Conservation (phyloP, 805 yeast genomes). For the Candida mattraensis region DNA sequence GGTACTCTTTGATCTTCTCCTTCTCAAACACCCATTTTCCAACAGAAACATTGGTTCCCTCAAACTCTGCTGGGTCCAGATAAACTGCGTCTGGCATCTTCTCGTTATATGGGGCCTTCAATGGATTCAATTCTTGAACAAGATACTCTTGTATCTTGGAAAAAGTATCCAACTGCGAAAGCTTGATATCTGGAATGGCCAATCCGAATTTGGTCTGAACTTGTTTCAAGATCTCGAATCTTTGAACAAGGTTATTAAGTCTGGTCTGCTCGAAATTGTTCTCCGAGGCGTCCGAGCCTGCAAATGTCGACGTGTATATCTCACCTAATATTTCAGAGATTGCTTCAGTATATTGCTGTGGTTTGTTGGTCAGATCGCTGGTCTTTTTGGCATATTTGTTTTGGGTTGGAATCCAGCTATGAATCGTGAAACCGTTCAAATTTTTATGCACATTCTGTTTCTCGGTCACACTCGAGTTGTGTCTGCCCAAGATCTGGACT, state of each 20-base stretch:
- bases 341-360: slow-evolving; percentile 13
- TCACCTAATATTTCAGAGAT: slow-evolving; percentile 19
- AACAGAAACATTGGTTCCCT: slow-evolving; percentile 56
- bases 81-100: slow-evolving; percentile 72
- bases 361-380: not conserved
- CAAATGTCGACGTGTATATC: slow-evolving; percentile 14
- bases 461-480: slow-evolving; percentile 28
- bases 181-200: slow-evolving; percentile 50
- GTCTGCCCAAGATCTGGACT: slow-evolving; percentile 32
- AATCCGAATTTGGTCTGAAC: slow-evolving; percentile 51
- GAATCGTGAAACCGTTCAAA: slow-evolving; percentile 31
- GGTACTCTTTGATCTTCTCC: slow-evolving; percentile 45
- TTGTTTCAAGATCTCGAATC: slow-evolving; percentile 50
- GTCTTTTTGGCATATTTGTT: slow-evolving; percentile 17
- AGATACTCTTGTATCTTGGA: slow-evolving; percentile 40
- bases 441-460: slow-evolving; percentile 21
- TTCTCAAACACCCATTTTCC: slow-evolving; percentile 49
- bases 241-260: slow-evolving; percentile 43
- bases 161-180: slow-evolving; percentile 43
- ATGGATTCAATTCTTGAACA: slow-evolving; percentile 36
- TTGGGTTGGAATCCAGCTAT: slow-evolving; percentile 33
- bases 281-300: not conserved
- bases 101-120: slow-evolving; percentile 49
- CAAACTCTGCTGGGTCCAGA: slow-evolving; percentile 53
- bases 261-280: slow-evolving; percentile 3